phyloP scores from a whole-genome alignment of 2,329 filamentous ascomycete species.

The Orbilia blumenaviensis region DNA sequence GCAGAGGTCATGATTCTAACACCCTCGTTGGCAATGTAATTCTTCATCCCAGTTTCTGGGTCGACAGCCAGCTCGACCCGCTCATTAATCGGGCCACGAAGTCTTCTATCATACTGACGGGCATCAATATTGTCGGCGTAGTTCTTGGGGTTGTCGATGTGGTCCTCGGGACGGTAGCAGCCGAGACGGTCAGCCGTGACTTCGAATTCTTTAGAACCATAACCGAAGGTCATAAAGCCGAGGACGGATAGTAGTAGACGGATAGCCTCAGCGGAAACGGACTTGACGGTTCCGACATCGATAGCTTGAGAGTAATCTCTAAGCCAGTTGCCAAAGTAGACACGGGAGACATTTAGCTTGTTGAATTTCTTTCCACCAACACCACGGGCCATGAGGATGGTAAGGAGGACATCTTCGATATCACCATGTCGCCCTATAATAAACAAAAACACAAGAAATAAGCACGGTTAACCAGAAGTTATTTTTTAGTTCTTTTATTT shows the following conservation, averaged over 20 bases:
- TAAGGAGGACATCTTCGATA: slow-evolving; percentile 88
- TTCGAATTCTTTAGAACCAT: slow-evolving; percentile 83
- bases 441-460: no score
- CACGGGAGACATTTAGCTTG: slow-evolving; percentile 85
- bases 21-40: slow-evolving; percentile 90
- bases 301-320: slow-evolving; percentile 93
- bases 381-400: slow-evolving; percentile 71
- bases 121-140: slow-evolving; percentile 91
- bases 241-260: slow-evolving; percentile 87
- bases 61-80: slow-evolving; percentile 80
- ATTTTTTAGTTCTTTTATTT: no score
- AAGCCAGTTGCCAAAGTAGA: slow-evolving; percentile 97
- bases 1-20: slow-evolving; percentile 83
- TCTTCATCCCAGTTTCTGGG: slow-evolving; percentile 80
- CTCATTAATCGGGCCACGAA: slow-evolving; percentile 85
- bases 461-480: no score
- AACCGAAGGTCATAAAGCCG: slow-evolving; percentile 88
- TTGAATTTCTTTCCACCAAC: slow-evolving; percentile 80
- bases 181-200: slow-evolving; percentile 81
- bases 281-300: slow-evolving; percentile 90
- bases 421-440: slow-evolving; percentile 77
- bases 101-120: slow-evolving; percentile 78
- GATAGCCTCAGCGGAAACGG: slow-evolving; percentile 88
- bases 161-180: slow-evolving; percentile 82
- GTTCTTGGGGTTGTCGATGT: slow-evolving; percentile 81